Base-by-base conservation (phyloP, 352 stramenopile species). In the Globisporangium ultimum region DNA sequence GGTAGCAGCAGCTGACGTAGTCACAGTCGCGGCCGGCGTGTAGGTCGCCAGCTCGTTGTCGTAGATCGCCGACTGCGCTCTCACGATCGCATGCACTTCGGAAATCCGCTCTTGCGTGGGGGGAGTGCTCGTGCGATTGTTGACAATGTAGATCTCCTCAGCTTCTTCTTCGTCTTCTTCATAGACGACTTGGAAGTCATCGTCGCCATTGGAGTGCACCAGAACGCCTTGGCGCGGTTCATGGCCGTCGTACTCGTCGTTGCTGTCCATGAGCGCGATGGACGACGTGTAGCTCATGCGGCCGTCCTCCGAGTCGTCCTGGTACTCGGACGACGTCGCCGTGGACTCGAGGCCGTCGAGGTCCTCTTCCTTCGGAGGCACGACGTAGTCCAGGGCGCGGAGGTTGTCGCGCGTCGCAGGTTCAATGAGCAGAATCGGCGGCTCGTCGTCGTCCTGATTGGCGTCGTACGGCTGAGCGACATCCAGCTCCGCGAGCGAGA, bases 211-310 rank as follows among this genome's bases (percentile, higher is more conserved):
- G 0, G 51, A 53, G 14, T 66, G 62, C 49, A 63, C 68, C 22
- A 36, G 28, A 36, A 36, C 1, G 28, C 55, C 58, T 11, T 62
- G 17, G 28, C 43, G 54, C 10, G 41, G 11, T 10, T 60, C 22
- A 60, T 48, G 68, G 22, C 76, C 55, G 24, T 78, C 68, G 28
- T 68, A 58, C 32, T 61, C 61, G 24, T 74, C 68, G 10, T 77
- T 48, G 32, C 28, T 10, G 28, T 87, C 78, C 50, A 88, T 34
- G 18, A 88, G 68, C n/a, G 78, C 75, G 28, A 88, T 74, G 9
- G 78, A 88, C 22, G 78, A 88, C 15, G 65, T 68, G 47, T 70
- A 71, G 58, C 76, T 87, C 51, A 66, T 64, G 1, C 67, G 71
- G 22, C 41, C 49, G 22, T 68, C 58, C 20, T 64, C 56, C 5